Evolutionary conservation across 2,329 filamentous ascomycete species (phyloP).

Genomic region (Fusarium phyllophilum): DNA sequence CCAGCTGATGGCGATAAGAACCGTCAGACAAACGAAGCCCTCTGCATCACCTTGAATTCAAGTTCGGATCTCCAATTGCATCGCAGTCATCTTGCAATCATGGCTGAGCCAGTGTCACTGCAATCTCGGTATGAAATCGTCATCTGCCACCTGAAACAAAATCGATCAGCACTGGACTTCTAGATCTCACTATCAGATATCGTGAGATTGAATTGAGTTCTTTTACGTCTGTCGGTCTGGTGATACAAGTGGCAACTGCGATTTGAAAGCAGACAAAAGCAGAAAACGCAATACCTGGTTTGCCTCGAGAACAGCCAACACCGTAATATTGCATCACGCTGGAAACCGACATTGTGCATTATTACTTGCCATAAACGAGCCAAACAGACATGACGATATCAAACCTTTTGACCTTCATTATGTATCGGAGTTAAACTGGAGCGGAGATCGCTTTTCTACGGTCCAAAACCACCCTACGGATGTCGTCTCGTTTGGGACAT

Average conservation of each 20-base stretch:
- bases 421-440: conserved; percentile 20
- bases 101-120: neutral
- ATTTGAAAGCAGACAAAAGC: neutral
- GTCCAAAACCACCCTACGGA: conserved; percentile 22
- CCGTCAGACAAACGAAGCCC: neutral
- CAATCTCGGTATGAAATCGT: neutral
- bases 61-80: neutral
- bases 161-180: neutral
- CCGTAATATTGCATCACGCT: neutral
- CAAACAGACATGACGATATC: neutral
- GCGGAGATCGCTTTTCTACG: conserved; percentile 25
- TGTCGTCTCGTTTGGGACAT: conserved; percentile 14
- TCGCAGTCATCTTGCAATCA: neutral
- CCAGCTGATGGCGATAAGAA: neutral
- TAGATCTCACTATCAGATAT: neutral
- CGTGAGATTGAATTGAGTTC: neutral
- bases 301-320: no score
- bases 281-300: neutral
- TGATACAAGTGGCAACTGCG: neutral
- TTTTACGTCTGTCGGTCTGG: neutral
- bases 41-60: neutral
- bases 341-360: neutral
- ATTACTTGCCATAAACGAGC: neutral
- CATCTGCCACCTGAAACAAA: neutral
- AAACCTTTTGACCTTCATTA: neutral